Percentiles rank a stretch among this genome's conserved stretches.
Conservation (phyloP, 2,329 filamentous ascomycete genomes). For the Trichophyton schoenleinii region DNA sequence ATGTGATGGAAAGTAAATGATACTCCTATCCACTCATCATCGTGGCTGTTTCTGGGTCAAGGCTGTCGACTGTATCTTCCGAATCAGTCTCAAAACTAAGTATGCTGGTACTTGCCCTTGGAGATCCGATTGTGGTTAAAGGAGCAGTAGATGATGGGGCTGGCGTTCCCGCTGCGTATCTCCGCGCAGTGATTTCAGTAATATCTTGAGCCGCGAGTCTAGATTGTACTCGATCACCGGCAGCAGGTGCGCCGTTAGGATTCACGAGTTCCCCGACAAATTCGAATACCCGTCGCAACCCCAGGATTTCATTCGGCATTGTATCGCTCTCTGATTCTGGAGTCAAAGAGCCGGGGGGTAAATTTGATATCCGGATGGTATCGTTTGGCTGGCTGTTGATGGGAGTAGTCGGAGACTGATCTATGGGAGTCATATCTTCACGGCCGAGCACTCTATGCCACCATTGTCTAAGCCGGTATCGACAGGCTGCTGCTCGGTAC, state of each 20-base stretch:
- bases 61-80: conserved; percentile 19
- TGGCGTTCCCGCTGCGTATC: conserved; percentile 9
- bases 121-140: conserved; percentile 19
- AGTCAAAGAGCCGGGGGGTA: neutral
- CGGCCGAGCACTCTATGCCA: conserved; percentile 30
- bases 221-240: neutral
- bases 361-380: neutral
- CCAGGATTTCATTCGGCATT: conserved; percentile 39
- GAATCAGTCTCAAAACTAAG: conserved; percentile 20
- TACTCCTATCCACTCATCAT: conserved; percentile 11
- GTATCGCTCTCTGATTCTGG: conserved; percentile 35
- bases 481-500: conserved; percentile 42
- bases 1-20: neutral
- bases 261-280: conserved; percentile 40
- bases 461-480: conserved; percentile 40
- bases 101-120: conserved; percentile 18
- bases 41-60: conserved; percentile 15
- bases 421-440: conserved; percentile 27
- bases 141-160: conserved; percentile 16
- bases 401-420: conserved; percentile 16
- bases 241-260: conserved; percentile 25
- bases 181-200: conserved; percentile 9
- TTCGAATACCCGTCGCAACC: conserved; percentile 40
- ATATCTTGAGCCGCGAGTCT: conserved; percentile 1
- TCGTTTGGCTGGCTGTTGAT: neutral